Conservation (phyloP, 495 filamentous ascomycete species). For the Mytilinidion resinicola region DNA sequence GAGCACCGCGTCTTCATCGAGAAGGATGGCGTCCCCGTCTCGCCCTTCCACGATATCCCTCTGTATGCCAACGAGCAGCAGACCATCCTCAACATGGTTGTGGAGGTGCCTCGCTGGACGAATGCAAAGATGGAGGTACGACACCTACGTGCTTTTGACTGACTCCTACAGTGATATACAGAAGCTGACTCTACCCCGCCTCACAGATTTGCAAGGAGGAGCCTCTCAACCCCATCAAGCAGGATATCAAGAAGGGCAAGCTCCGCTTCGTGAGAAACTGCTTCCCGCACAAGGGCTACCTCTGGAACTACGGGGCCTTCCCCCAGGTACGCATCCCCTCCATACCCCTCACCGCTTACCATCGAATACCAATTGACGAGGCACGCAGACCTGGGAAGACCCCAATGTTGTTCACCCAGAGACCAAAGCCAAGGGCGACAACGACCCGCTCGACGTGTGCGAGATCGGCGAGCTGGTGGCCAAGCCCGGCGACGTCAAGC, state of each 20-base stretch:
- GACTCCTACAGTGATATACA: neutral
- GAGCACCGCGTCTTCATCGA: conserved; percentile 97
- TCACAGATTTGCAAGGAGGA: conserved; percentile 92
- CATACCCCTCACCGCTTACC: conserved; percentile 7
- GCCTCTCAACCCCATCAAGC: conserved; percentile 94
- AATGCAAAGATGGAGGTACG: conserved; percentile 97
- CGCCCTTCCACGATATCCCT: conserved; percentile 97
- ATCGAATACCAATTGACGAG: conserved; percentile 22
- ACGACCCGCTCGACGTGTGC: conserved; percentile 98
- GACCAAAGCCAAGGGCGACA: conserved; percentile 99
- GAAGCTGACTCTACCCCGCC: conserved; percentile 14
- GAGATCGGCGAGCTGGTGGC: conserved; percentile 98
- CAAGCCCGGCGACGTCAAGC: conserved; percentile 93
- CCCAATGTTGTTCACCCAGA: conserved; percentile 91
- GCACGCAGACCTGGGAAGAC: conserved; percentile 91
- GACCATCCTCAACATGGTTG: conserved; percentile 96
- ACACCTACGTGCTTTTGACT: neutral
- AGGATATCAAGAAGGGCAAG: conserved; percentile 83
- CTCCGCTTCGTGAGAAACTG: conserved; percentile 99
- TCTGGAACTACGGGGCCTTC: conserved; percentile 99
- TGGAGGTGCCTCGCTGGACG: conserved; percentile 98
- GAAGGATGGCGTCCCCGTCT: conserved; percentile 89
- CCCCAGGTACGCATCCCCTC: conserved; percentile 62
- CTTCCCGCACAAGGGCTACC: conserved; percentile 99
- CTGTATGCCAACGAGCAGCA: conserved; percentile 92